Percentiles rank a stretch among this genome's conserved stretches.
Evolutionary conservation across 2,329 filamentous ascomycete genomes (phyloP).

Genomic region (Rhinocladiella similis): DNA sequence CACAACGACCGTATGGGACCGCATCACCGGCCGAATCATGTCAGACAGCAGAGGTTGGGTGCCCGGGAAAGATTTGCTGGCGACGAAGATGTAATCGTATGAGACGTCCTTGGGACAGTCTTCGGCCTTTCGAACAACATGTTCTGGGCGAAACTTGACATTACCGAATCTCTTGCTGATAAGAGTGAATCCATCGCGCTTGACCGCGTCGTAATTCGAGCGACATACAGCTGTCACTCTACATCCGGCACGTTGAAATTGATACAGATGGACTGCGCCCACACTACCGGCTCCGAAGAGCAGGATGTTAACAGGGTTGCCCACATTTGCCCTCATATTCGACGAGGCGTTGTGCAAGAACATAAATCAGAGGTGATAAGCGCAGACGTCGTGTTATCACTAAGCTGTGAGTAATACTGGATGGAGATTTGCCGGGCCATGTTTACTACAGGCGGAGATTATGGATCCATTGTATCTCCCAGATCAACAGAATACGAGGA

Average conservation of each 20-base stretch:
- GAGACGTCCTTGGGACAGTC: constrained; percentile 43
- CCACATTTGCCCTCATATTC: not conserved
- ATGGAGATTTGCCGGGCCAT: no score
- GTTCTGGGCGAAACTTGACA: constrained; percentile 62
- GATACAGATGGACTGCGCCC: constrained; percentile 30
- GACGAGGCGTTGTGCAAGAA: not conserved
- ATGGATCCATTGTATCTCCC: no score
- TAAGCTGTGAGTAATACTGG: no score
- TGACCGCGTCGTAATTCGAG: constrained; percentile 57
- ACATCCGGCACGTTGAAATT: constrained; percentile 36
- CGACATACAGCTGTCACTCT: constrained; percentile 57
- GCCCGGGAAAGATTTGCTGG: constrained; percentile 61
- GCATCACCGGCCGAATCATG: constrained; percentile 55
- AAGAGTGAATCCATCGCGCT: constrained; percentile 53
- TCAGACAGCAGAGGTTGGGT: constrained; percentile 49
- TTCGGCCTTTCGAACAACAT: constrained; percentile 60
- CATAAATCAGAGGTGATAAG: not conserved
- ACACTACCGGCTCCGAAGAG: constrained; percentile 29
- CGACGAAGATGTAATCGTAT: constrained; percentile 58
- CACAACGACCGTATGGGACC: constrained; percentile 54
- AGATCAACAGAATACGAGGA: no score
- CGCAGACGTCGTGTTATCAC: not conserved
- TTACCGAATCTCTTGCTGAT: constrained; percentile 63
- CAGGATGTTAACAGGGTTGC: constrained; percentile 24
- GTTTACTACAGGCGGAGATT: no score